These are phyloP conservation scores for Fermentozyma sake DNA, from an alignment of 1,139 yeast species.

Conservation along the genomic window DNA sequence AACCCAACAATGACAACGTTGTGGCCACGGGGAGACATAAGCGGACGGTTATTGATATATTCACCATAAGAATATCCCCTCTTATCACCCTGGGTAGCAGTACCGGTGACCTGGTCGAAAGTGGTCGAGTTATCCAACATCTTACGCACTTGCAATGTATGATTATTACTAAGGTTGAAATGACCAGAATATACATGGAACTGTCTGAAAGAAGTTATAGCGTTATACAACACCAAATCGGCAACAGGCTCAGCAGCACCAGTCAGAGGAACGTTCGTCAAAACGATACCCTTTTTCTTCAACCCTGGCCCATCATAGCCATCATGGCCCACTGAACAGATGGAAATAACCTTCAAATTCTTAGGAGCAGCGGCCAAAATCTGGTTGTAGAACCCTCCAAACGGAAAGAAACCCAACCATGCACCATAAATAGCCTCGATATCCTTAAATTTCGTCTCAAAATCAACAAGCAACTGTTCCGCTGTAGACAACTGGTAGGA, in stretches of 20 bases:
- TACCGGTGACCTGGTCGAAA: conserved; percentile 33
- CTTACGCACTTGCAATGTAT: conserved; percentile 41
- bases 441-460: conserved; percentile 29
- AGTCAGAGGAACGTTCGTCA: conserved; percentile 64
- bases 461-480: conserved; percentile 25
- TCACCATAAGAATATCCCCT: conserved; percentile 49
- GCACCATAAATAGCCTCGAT: conserved; percentile 61
- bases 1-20: conserved; percentile 69
- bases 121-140: conserved; percentile 27
- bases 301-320: conserved; percentile 45
- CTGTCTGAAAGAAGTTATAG: conserved; percentile 60
- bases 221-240: conserved; percentile 60
- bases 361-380: conserved; percentile 50
- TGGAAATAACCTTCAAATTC: conserved; percentile 50
- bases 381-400: conserved; percentile 48
- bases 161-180: conserved; percentile 24
- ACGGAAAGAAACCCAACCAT: conserved; percentile 49
- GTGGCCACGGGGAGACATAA: conserved; percentile 52
- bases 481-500: conserved; percentile 13
- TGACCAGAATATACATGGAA: conserved; percentile 46
- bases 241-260: conserved; percentile 72
- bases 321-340: conserved; percentile 72
- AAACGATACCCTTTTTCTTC: conserved; percentile 40
- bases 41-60: conserved; percentile 28
- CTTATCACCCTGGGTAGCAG: conserved; percentile 16